These are phyloP conservation scores for Euphorbia peplus DNA, from an alignment of 345 rosid species.

Conservation along the genomic window DNA sequence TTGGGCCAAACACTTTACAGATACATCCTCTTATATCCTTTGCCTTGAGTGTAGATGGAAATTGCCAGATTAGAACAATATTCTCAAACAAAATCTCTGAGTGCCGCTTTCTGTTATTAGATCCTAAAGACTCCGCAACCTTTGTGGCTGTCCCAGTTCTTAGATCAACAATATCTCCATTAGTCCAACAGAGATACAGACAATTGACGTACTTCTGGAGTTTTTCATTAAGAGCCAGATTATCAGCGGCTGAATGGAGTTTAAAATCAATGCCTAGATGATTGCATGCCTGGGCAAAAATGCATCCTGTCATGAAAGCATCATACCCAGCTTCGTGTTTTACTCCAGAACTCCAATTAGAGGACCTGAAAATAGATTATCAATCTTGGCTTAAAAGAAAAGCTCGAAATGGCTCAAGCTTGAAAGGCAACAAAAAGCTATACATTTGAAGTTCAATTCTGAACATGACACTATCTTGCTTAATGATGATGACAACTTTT, in stretches of 20 bases:
- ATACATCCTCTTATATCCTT: constrained; percentile 67
- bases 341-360: constrained; percentile 74
- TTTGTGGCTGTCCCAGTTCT: constrained; percentile 37
- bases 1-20: constrained; percentile 55
- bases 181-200: constrained; percentile 80
- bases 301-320: constrained; percentile 98
- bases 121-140: constrained; percentile 34
- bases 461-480: not conserved
- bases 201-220: constrained; percentile 64
- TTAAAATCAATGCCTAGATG: constrained; percentile 70
- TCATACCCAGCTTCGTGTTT: constrained; percentile 99
- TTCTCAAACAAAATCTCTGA: constrained; percentile 46
- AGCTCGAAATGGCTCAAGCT: not conserved
- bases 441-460: not conserved
- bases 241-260: constrained; percentile 33
- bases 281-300: constrained; percentile 83
- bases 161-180: constrained; percentile 64
- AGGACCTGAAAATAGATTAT: constrained; percentile 49
- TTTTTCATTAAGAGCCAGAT: constrained; percentile 46
- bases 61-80: constrained; percentile 70
- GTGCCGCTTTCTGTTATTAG: constrained; percentile 20
- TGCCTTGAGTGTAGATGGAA: constrained; percentile 57
- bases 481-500: not conserved
- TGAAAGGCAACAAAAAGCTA: constrained; percentile 3
- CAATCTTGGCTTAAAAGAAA: not conserved